Conservation (phyloP, 495 filamentous ascomycete species). For the Lasiosphaeris hirsuta region DNA sequence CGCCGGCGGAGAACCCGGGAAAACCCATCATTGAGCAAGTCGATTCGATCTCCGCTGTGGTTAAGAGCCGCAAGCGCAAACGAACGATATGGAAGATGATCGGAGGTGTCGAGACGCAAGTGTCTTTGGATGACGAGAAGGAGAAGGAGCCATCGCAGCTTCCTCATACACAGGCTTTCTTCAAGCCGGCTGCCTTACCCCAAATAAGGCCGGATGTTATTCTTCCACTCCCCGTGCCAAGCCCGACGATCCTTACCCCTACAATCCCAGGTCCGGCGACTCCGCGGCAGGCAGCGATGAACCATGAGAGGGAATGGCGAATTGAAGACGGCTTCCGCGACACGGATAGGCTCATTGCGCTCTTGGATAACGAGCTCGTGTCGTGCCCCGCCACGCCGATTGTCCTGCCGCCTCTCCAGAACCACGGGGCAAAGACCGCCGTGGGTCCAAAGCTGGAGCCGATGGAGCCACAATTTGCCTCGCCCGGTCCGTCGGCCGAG, state of each 20-base stretch:
- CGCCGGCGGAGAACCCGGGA: neutral
- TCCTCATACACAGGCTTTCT: neutral
- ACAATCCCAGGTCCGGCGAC: neutral
- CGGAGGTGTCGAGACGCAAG: constrained; percentile 33
- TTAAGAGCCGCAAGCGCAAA: constrained; percentile 43
- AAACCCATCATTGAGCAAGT: neutral
- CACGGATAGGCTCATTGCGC: constrained; percentile 14
- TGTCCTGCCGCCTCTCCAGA: constrained; percentile 11
- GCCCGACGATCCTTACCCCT: neutral
- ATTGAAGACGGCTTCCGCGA: constrained; percentile 18
- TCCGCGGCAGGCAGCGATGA: neutral
- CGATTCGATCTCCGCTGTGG: constrained; percentile 35
- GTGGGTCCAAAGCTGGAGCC: constrained; percentile 10
- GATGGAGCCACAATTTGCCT: constrained; percentile 23
- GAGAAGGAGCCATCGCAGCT: neutral
- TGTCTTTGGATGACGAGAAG: constrained; percentile 14
- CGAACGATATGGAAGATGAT: constrained; percentile 34
- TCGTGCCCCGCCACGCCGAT: constrained; percentile 3
- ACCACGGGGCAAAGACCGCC: neutral
- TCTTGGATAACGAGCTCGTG: neutral
- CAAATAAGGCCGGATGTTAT: neutral
- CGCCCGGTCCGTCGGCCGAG: constrained; percentile 17
- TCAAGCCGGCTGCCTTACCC: neutral
- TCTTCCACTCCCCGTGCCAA: neutral
- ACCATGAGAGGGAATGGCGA: too few relatives aligned